Base-by-base conservation (phyloP, 306 rosid species). In the Medicago lupulina region DNA sequence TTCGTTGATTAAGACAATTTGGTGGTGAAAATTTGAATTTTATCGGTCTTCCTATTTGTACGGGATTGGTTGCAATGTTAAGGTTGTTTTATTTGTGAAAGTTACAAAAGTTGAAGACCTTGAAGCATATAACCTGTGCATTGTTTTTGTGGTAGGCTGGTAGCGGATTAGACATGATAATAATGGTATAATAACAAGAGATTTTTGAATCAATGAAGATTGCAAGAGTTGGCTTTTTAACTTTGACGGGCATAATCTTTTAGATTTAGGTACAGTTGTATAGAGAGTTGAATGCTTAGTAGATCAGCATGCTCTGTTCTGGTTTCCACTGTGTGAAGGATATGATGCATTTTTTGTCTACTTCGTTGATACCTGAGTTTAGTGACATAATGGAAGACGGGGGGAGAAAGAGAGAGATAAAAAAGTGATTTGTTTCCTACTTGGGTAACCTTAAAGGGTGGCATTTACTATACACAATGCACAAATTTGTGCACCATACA, bases 221-320 rank as follows among this genome's bases (percentile, higher is more conserved):
- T 19, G 15, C 51, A 34, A 65, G 69, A 5, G 31, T 14, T 76
- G 8, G 41, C 21, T 36, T 66, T 78, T 55, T 13, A 5, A 39
- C 16, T 43, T 80, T 70, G 21, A 41, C 18, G 34, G 8, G 13
- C n/a, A 13, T 11, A 43, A 40, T 9, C 4, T 2, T 43, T 2
- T 54, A 28, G 19, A 44, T 69, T 44, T 63, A 17, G 54, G 19
- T 81, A 50, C 69, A 25, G 19, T 81, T 59, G 49, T 46, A 14
- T 11, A 60, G 18, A 34, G 21, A 66, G 69, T 54, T 80, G 67
- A 50, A 63, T 53, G 59, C 38, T 65, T 55, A 4, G 16, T 64
- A 6, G 70, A 60, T 39, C 67, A 38, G 8, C 11, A 73, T 44
- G 6, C 57, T 73, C 59, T 65, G 16, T 43, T 58, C 7, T 54